Evolutionary conservation across 805 yeast species (phyloP).

Genomic region (Candida broadrunensis): DNA sequence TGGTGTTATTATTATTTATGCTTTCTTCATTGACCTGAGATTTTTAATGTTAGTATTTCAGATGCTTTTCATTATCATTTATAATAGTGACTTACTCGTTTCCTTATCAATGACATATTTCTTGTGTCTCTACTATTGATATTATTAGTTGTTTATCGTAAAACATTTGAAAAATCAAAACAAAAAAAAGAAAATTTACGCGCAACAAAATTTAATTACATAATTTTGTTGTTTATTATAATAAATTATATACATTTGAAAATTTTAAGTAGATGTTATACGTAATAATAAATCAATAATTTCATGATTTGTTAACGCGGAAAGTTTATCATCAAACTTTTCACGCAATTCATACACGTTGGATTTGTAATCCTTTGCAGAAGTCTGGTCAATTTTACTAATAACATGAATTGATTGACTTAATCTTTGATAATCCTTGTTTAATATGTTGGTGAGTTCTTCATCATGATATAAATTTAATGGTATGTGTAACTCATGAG

Average conservation of each 20-base stretch:
- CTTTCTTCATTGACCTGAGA: slow-evolving; percentile 5
- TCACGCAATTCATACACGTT: slow-evolving; percentile 12
- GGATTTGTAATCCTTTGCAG: slow-evolving; percentile 14
- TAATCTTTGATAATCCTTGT: slow-evolving; percentile 20
- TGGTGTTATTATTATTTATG: neutral
- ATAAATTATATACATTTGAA: no score
- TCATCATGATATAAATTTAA: slow-evolving; percentile 5
- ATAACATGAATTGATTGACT: slow-evolving; percentile 28
- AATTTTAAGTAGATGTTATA: no score
- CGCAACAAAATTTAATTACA: no score
- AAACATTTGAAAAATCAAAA: no score
- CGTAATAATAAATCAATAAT: slow-evolving; percentile 25
- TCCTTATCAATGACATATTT: slow-evolving; percentile 22
- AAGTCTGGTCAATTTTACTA: slow-evolving; percentile 17
- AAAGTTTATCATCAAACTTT: slow-evolving; percentile 13
- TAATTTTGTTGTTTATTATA: no score
- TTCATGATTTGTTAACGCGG: slow-evolving; percentile 14
- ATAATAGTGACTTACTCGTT: slow-evolving; percentile 24
- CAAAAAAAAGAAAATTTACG: no score
- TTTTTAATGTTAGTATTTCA: slow-evolving; percentile 3
- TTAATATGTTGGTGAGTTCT: slow-evolving; percentile 11
- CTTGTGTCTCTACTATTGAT: no score
- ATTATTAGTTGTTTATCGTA: no score
- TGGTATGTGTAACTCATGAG: slow-evolving; percentile 10
- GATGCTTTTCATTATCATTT: no score